These are phyloP conservation scores for Poronia punctata DNA, from an alignment of 495 filamentous ascomycete species.

Conservation along the genomic window DNA sequence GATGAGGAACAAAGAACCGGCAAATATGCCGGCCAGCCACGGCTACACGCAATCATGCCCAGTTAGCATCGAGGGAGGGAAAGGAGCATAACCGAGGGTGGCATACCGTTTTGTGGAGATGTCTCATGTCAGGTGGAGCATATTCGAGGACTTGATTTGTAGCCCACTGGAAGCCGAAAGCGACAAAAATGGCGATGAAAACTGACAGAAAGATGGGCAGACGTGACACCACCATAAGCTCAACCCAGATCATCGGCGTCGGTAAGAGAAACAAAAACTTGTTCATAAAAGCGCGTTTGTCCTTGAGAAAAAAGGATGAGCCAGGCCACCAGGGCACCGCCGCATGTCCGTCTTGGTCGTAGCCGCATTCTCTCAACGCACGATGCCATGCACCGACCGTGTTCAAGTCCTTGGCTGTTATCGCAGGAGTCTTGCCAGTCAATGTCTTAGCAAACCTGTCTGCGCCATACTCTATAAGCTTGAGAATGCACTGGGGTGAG, in stretches of 20 bases:
- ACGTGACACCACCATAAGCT: constrained; percentile 63
- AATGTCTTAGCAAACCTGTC: constrained; percentile 82
- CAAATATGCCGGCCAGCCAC: constrained; percentile 89
- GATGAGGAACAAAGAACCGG: constrained; percentile 78
- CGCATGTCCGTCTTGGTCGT: constrained; percentile 67
- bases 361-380: constrained; percentile 79
- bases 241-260: constrained; percentile 62
- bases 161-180: constrained; percentile 70
- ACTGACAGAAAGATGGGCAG: constrained; percentile 68
- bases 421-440: constrained; percentile 80
- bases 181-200: constrained; percentile 57
- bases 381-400: constrained; percentile 72
- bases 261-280: constrained; percentile 92
- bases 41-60: constrained; percentile 59
- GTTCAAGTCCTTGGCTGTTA: constrained; percentile 84
- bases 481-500: constrained; percentile 74
- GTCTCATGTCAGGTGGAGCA: constrained; percentile 77
- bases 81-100: neutral
- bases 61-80: constrained; percentile 9
- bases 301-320: constrained; percentile 53
- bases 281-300: constrained; percentile 64
- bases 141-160: constrained; percentile 70
- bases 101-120: constrained; percentile 78
- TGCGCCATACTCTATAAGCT: constrained; percentile 87
- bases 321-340: constrained; percentile 53